Conservation (phyloP, 2,329 filamentous ascomycete species). For the Stemphylium vesicarium region DNA sequence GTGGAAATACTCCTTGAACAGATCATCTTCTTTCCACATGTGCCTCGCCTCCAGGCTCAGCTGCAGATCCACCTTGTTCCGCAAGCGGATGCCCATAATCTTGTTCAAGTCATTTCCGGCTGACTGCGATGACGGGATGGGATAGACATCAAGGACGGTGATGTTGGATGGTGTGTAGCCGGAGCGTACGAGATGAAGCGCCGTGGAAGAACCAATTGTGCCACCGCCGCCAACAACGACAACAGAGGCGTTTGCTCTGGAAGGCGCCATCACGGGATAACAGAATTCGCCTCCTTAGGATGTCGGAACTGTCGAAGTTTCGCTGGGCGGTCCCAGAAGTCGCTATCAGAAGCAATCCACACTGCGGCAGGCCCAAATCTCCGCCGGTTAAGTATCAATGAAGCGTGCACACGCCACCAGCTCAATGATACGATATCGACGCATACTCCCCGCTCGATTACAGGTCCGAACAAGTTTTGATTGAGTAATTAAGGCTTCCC, state of each 20-base stretch:
- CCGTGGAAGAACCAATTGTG: slow-evolving; percentile 61
- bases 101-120: slow-evolving; percentile 61
- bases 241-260: slow-evolving; percentile 29
- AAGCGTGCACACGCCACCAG: slow-evolving; percentile 24
- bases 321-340: slow-evolving; percentile 1
- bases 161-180: slow-evolving; percentile 56
- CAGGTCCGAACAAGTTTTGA: slow-evolving; percentile 4
- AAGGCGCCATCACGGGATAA: slow-evolving; percentile 20
- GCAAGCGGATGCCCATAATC: slow-evolving; percentile 51
- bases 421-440: slow-evolving; percentile 12
- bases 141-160: slow-evolving; percentile 56
- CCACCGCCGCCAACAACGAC: slow-evolving; percentile 59
- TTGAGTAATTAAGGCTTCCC: slow-evolving; percentile 12
- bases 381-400: slow-evolving; percentile 17
- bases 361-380: slow-evolving; percentile 5
- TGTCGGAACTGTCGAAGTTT: background rate
- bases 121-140: slow-evolving; percentile 55
- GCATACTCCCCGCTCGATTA: slow-evolving; percentile 9
- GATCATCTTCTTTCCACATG: slow-evolving; percentile 54
- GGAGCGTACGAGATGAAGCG: slow-evolving; percentile 58
- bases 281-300: background rate
- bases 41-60: slow-evolving; percentile 43
- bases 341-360: slow-evolving; percentile 12
- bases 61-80: slow-evolving; percentile 50
- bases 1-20: slow-evolving; percentile 57